A percentile compares a stretch with the other conserved stretches of the same genome.
These are phyloP conservation scores for Ramaria sp. DNA, from an alignment of 768 basidiomycete genomes.

Conservation along the genomic window DNA sequence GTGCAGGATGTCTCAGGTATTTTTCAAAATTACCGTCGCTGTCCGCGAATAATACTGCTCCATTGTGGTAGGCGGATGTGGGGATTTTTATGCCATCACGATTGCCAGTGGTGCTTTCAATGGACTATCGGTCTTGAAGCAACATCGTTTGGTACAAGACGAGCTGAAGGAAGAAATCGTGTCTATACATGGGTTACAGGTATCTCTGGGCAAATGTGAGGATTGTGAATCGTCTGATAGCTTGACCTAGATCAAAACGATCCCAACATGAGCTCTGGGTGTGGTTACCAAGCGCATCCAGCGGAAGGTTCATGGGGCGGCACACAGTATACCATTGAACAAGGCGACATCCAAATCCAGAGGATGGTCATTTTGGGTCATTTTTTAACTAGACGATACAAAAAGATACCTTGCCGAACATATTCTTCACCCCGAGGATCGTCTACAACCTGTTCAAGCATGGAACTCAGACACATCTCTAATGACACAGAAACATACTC, in stretches of 20 bases:
- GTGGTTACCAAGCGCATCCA: not conserved
- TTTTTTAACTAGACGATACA: conserved; percentile 36
- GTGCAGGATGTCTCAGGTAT: conserved; percentile 94
- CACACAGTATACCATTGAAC: not conserved
- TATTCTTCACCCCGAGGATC: conserved; percentile 52
- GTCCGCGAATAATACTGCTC: not conserved
- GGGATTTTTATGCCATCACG: conserved; percentile 90
- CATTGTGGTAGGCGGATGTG: conserved; percentile 70
- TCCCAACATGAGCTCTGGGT: conserved; percentile 10
- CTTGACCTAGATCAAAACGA: conserved; percentile 32
- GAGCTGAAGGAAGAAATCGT: conserved; percentile 81
- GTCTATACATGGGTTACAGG: conserved; percentile 91
- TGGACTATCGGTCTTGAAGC: conserved; percentile 80
- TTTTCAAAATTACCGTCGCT: not conserved
- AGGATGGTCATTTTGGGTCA: not conserved
- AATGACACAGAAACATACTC: conserved; percentile 11
- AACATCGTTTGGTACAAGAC: conserved; percentile 85
- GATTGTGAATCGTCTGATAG: not conserved
- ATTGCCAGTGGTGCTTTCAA: conserved; percentile 82
- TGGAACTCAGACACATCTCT: too few relatives aligned
- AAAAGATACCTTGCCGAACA: conserved; percentile 52
- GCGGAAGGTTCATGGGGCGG: not conserved
- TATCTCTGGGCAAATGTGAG: conserved; percentile 24
- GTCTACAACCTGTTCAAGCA: conserved; percentile 39
- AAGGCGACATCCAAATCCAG: not conserved